Base-by-base conservation (phyloP, 2,329 filamentous ascomycete species). In the Talaromyces sp. region DNA sequence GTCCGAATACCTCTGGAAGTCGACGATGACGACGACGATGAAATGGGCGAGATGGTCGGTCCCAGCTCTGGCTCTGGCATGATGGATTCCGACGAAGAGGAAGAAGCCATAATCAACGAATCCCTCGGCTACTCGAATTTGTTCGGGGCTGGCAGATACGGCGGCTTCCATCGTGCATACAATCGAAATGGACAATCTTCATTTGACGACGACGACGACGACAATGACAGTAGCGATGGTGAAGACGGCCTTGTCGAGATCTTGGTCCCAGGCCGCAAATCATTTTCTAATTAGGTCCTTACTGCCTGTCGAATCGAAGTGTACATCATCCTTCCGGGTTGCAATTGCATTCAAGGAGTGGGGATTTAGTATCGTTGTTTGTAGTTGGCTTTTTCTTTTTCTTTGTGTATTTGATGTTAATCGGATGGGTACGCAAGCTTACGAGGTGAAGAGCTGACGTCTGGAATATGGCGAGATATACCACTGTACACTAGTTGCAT, bases 51-150 rank as follows among this genome's bases (percentile, higher is more conserved):
- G 62, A 80, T 80, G 76, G 77, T 80, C 16, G 76, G 72, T 39
- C 81, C 67, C 68, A 68, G 3, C 72, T 75, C 61, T 52, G 56
- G 57, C 23, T 60, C 60, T 5, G 81, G 77, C 31, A 81, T 80
- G 62, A 69, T 80, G 70, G 82, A 82, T 58, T 82, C 81, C 31
- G 80, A 81, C 37, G 83, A 82, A 14, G 79, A 80, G 39, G 81
- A 84, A 12, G 83, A 85, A 5, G 83, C 76, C 25, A 75, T 78
- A 40, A 77, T 85, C 31, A 85, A 86, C 44, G 86, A 89, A 66
- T 86, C 88, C 68, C 85, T 89, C 76, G 87, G 86, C 14, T 88
- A 89, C 63, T 89, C 89, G 67, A 86, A 85, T 66, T 85, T 89
- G 77, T 83, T 86, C 11, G 86, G 69, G 1, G 66, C 71, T 9